phyloP scores from a whole-genome alignment of 139 green algal species.

The Chlamydomonas sphaeroides region DNA sequence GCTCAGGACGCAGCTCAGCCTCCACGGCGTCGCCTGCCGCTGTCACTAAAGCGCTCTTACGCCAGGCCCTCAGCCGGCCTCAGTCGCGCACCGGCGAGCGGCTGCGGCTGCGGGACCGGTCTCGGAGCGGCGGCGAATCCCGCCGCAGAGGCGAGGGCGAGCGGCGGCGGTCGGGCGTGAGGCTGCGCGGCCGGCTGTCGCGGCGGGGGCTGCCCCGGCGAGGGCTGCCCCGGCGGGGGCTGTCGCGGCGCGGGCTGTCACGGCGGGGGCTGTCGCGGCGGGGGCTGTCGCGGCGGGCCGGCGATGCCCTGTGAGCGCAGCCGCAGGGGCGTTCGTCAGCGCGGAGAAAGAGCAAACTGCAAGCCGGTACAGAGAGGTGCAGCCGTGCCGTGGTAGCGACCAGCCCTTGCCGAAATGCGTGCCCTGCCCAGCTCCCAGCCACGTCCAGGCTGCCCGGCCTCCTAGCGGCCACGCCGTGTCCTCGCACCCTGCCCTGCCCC shows the following conservation, averaged over 20 bases:
- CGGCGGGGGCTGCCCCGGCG: slow-evolving; percentile 3
- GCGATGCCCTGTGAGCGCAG: neutral
- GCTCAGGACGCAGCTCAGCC: too few species aligned
- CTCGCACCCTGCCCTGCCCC: too few species aligned
- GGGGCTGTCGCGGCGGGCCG: neutral
- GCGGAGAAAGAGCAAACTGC: neutral
- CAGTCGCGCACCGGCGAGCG: neutral
- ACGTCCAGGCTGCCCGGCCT: too few species aligned
- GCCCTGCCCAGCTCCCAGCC: neutral
- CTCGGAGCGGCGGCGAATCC: neutral
- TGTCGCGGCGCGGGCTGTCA: too few species aligned
- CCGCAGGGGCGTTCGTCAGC: neutral
- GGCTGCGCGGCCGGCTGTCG: slow-evolving; percentile 26
- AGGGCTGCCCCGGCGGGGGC: too few species aligned
- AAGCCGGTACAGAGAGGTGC: neutral
- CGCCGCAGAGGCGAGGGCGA: neutral
- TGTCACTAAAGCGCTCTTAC: too few species aligned
- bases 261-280: too few species aligned
- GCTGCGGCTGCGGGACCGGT: neutral
- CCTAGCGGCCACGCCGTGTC: neutral
- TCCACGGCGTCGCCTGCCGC: too few species aligned
- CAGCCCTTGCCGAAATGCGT: neutral
- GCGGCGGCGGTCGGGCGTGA: slow-evolving; percentile 13
- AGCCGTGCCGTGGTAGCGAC: too few species aligned
- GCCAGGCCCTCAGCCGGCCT: too few species aligned